A percentile compares a stretch with the other conserved stretches of the same genome.
Evolutionary conservation across 257 asterid genomes (phyloP).

Genomic region (Jasminum sambac): DNA sequence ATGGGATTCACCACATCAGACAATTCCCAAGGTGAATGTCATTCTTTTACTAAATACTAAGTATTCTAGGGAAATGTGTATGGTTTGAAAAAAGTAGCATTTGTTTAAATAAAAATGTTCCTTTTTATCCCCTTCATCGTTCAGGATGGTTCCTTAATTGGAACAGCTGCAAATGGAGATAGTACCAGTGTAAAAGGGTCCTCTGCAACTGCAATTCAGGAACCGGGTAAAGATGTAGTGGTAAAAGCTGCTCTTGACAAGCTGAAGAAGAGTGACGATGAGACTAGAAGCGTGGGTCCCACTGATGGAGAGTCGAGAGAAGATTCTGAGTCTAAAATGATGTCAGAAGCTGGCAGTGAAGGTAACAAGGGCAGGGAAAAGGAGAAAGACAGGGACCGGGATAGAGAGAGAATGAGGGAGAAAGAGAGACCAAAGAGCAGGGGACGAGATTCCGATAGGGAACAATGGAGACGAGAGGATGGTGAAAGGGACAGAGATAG

Average conservation of each 20-base stretch:
- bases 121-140: constrained; percentile 5
- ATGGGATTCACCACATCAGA: constrained; percentile 50
- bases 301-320: constrained; percentile 56
- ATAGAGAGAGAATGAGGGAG: constrained; percentile 41
- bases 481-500: constrained; percentile 67
- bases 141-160: constrained; percentile 56
- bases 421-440: constrained; percentile 63
- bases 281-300: constrained; percentile 37
- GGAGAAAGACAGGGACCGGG: constrained; percentile 56
- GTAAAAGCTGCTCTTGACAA: constrained; percentile 55
- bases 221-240: constrained; percentile 52
- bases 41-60: neutral
- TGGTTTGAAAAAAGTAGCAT: too few relatives aligned
- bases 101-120: too few relatives aligned
- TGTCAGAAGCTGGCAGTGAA: constrained; percentile 54
- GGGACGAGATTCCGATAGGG: constrained; percentile 74
- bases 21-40: constrained; percentile 56
- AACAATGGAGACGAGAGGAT: constrained; percentile 61
- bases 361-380: constrained; percentile 62
- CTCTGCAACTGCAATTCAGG: constrained; percentile 39
- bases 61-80: too few relatives aligned
- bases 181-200: constrained; percentile 41
- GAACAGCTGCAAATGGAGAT: constrained; percentile 46
- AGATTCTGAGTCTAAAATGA: constrained; percentile 50
- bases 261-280: constrained; percentile 59